These are phyloP conservation scores for Exserohilum rostratum DNA, from an alignment of 2,329 filamentous ascomycete species.

Conservation along the genomic window DNA sequence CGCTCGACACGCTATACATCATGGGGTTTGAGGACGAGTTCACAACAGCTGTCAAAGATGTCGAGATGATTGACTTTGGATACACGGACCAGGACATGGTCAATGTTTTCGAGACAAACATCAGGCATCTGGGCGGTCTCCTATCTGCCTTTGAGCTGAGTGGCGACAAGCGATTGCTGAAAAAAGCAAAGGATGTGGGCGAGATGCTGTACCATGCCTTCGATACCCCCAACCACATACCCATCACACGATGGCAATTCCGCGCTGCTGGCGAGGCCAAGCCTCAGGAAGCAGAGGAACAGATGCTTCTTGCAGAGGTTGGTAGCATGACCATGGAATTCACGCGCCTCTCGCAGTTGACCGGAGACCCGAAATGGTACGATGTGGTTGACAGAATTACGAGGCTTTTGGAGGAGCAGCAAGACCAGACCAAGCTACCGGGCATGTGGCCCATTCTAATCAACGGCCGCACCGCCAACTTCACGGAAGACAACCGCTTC, in stretches of 20 bases:
- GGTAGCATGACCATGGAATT: constrained; percentile 57
- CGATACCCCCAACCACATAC: constrained; percentile 94
- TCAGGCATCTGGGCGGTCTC: constrained; percentile 87
- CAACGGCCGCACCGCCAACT: constrained; percentile 49
- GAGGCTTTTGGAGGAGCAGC: constrained; percentile 50
- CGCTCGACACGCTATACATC: constrained; percentile 56
- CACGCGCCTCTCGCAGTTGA: constrained; percentile 54
- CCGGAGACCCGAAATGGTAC: constrained; percentile 54
- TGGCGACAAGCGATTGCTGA: constrained; percentile 72
- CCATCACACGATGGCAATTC: constrained; percentile 58
- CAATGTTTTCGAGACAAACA: constrained; percentile 59
- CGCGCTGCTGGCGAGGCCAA: constrained; percentile 46
- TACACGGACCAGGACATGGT: constrained; percentile 47
- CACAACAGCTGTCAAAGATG: constrained; percentile 51
- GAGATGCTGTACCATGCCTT: constrained; percentile 83
- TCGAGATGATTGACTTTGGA: constrained; percentile 53
- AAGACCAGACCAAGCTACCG: constrained; percentile 51
- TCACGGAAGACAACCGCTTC: constrained; percentile 48
- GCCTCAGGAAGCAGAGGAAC: constrained; percentile 49
- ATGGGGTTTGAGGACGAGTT: constrained; percentile 58
- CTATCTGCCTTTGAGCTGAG: constrained; percentile 87
- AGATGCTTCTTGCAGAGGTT: constrained; percentile 55
- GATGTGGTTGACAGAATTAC: constrained; percentile 54
- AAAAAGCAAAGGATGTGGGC: constrained; percentile 79
- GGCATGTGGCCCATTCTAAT: constrained; percentile 58